Evolutionary conservation across 2,329 filamentous ascomycete genomes (phyloP).

Genomic region (Xylariaceae sp.): DNA sequence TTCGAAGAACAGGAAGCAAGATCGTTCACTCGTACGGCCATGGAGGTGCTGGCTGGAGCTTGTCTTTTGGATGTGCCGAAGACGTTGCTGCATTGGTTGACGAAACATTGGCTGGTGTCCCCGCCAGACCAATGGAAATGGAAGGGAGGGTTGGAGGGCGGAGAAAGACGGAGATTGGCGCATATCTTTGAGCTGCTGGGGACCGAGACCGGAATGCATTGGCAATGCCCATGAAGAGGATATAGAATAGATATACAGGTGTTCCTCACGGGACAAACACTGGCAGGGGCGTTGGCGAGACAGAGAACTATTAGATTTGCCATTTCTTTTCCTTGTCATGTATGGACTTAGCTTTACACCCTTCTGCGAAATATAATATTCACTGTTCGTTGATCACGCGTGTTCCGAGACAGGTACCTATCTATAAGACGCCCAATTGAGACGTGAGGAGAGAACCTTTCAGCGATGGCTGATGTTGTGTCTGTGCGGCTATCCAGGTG

Average conservation of each 20-base stretch:
- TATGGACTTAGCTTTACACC: not conserved
- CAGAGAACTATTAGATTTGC: not conserved
- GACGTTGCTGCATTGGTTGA: conserved; percentile 47
- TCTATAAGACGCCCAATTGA: no score
- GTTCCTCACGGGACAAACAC: not conserved
- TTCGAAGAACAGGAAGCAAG: conserved; percentile 42
- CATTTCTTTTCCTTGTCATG: not conserved
- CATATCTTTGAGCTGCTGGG: conserved; percentile 13
- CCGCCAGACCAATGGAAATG: conserved; percentile 43
- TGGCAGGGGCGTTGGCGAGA: not conserved
- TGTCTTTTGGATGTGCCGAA: conserved; percentile 49
- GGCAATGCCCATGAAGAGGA: not conserved
- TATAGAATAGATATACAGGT: not conserved
- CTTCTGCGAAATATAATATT: no score
- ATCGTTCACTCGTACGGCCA: conserved; percentile 55
- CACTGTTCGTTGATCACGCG: no score
- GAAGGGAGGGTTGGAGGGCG: conserved; percentile 34
- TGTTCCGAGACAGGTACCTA: no score
- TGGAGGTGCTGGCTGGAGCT: conserved; percentile 52
- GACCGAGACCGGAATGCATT: not conserved
- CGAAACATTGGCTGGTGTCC: conserved; percentile 42
- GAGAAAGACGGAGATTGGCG: conserved; percentile 31
- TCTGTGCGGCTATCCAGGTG: no score
- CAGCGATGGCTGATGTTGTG: no score
- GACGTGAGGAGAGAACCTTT: no score